Conservation (phyloP, 2,329 filamentous ascomycete genomes). For the Fusarium sp. region DNA sequence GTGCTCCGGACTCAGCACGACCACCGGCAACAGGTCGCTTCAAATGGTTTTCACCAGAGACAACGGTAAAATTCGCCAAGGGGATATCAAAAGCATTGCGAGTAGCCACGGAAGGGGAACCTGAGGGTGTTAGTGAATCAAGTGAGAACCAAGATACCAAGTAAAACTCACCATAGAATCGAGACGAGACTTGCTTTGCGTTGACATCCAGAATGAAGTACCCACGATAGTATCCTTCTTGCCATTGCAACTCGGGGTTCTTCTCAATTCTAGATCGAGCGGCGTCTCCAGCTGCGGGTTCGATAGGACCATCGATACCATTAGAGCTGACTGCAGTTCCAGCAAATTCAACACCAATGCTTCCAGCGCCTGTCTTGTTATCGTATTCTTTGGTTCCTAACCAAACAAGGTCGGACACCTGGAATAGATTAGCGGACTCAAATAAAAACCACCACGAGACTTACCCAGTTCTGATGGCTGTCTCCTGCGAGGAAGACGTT, state of each 20-base stretch:
- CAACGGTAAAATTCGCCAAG: slow-evolving; percentile 77
- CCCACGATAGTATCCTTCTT: slow-evolving; percentile 78
- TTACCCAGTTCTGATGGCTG: slow-evolving; percentile 60
- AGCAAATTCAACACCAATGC: slow-evolving; percentile 73
- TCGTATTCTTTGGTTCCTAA: slow-evolving; percentile 66
- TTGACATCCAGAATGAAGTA: slow-evolving; percentile 75
- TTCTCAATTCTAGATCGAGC: slow-evolving; percentile 45
- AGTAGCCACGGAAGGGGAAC: slow-evolving; percentile 64
- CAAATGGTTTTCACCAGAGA: slow-evolving; percentile 69
- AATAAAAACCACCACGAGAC: accelerated
- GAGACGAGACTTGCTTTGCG: slow-evolving; percentile 68
- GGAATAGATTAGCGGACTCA: slow-evolving; percentile 44
- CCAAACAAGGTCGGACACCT: slow-evolving; percentile 70
- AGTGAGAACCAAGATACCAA: accelerated
- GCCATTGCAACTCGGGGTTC: slow-evolving; percentile 77
- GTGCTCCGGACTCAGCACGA: slow-evolving; percentile 63
- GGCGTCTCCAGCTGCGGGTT: slow-evolving; percentile 51
- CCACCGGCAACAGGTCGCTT: slow-evolving; percentile 57
- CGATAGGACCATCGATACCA: slow-evolving; percentile 55
- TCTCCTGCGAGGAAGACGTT: slow-evolving; percentile 80
- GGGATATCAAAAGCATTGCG: slow-evolving; percentile 73
- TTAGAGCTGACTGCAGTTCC: slow-evolving; percentile 68
- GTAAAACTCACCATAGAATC: slow-evolving; percentile 66
- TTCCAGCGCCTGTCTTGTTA: slow-evolving; percentile 62
- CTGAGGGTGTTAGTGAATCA: not conserved